Evolutionary conservation across 306 rosid genomes (phyloP), one percentile per base, ranked within the genome.

Genomic region (Medicago arabica): DNA sequence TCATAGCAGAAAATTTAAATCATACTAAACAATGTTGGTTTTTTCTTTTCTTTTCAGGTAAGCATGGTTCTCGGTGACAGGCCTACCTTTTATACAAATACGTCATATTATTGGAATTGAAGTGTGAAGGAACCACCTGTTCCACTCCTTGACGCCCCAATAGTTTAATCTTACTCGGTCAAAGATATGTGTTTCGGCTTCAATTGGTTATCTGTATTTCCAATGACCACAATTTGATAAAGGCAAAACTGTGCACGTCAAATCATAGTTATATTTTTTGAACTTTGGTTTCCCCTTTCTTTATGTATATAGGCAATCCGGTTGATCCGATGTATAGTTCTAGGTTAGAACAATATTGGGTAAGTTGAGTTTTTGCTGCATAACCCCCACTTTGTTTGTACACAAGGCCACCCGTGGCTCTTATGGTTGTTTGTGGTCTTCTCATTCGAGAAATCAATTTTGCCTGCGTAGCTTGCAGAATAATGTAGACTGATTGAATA

Each of bases 391-490:
- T 51, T 71, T 25, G 72, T 63, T 68, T 44, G 60, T 67, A 36
- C 58, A 69, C 69, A 69, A 55, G 80, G 67, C 44, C 81, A 34
- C 66, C 51, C 8, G 14, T 51, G 62, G 69, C 77, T 68, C 59
- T 60, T 53, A 62, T 67, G 59, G 54, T 70, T 62, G 41, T 16
- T 44, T 78, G 76, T 51, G 39, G 58, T 53, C 82, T 53, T 68
- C 78, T 85, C 88, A 6, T 75, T 43, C 8, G 80, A 75, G 86
- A 75, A 82, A 82, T 75, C 86, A 82, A 79, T 85, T 85, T 85
- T 85, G 86, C 44, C 67, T 0, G 15, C 28, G 71, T 78, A 67
- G 71, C 71, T 66, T 34, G 77, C 58, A 47, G 61, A 77, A 69
- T 64, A 60, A 34, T 65, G 54, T 23, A 71, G 63, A 71, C 74